Evolutionary conservation across 305 asterid genomes (phyloP).

Genomic region (Striga hermonthica): DNA sequence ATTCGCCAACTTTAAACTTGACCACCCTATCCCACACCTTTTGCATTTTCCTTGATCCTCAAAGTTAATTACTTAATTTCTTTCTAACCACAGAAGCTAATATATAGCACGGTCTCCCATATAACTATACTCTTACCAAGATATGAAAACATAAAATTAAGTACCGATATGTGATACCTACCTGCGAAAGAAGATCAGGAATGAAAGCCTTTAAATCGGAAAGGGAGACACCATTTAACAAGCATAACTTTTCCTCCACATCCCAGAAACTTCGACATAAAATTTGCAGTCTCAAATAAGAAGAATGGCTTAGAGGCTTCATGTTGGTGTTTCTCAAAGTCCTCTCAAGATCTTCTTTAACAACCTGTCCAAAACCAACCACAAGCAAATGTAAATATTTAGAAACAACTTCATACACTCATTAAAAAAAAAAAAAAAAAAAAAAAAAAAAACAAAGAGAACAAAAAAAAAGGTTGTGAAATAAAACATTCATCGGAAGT

Average conservation of each 20-base stretch:
- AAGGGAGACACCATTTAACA: conserved; percentile 61
- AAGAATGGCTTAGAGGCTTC: conserved; percentile 88
- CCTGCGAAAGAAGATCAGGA: conserved; percentile 94
- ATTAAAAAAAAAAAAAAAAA: too few species aligned
- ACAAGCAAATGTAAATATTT: conserved; percentile 33
- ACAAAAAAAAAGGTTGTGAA: conserved; percentile 25
- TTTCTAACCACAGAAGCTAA: too few species aligned
- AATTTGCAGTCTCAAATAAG: conserved; percentile 83
- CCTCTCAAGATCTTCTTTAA: conserved; percentile 90
- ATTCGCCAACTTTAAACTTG: too few species aligned
- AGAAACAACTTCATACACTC: conserved; percentile 14
- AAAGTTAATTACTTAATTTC: too few species aligned
- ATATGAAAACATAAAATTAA: background rate
- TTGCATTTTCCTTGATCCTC: too few species aligned
- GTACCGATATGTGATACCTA: conserved; percentile 31
- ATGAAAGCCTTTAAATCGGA: conserved; percentile 68
- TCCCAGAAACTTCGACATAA: conserved; percentile 87
- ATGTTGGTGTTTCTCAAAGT: conserved; percentile 86
- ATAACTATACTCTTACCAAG: too few species aligned
- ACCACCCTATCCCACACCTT: too few species aligned
- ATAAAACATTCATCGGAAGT: conserved; percentile 17
- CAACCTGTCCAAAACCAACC: conserved; percentile 56
- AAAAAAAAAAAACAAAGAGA: too few species aligned
- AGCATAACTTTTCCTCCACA: conserved; percentile 69
- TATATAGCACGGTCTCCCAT: too few species aligned